Base-by-base conservation (phyloP, 2,329 filamentous ascomycete genomes). In the Penicillium sp. region DNA sequence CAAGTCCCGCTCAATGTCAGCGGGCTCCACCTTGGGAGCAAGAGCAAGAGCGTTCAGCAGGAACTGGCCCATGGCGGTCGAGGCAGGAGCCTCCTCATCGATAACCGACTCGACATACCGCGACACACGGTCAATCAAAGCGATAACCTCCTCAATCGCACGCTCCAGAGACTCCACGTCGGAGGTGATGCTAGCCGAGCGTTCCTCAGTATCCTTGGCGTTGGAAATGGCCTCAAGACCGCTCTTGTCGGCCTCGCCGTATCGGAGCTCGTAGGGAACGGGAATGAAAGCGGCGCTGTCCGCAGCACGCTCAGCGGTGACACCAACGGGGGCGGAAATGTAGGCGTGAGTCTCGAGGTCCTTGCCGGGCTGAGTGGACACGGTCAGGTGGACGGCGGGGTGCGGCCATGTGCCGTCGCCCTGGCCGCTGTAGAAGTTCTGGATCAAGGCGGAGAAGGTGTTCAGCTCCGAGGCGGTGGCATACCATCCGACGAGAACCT, bases 371-470 rank as follows among this genome's bases (percentile, higher is more conserved):
- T 90, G 85, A 54, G 91, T 96, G 55, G 86, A 90, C 60, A 97
- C 89, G 56, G 93, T 98, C 72, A 98, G 80, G 76, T 98, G 93
- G 43, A 98, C 87, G 58, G 93, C 92, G n/a, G 93, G 93, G 75
- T 96, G 89, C 46, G 93, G 93, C 78, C 87, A 96, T 50, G 93
- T 98, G 69, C 93, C 93, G 58, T 95, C 95, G 67, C 95, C 93
- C 67, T 95, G 90, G 68, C 89, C 88, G 68, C 88, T 89, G 80
- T 97, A 98, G 80, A 97, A 98, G 81, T 98, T 98, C 77, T 98
- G 93, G 75, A 95, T 98, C 65, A 98, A 83, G 64, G 93, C 93
- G 71, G 87, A 93, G 81, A 98, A 98, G 71, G 87, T 95, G 83
- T 98, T 97, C 68, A 98, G 83, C 75, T 97, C 92, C 72, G 89